These are phyloP conservation scores for Kalanchoe fedtschenkoi DNA, from an alignment of 164 flowering plant species.

Conservation along the genomic window DNA sequence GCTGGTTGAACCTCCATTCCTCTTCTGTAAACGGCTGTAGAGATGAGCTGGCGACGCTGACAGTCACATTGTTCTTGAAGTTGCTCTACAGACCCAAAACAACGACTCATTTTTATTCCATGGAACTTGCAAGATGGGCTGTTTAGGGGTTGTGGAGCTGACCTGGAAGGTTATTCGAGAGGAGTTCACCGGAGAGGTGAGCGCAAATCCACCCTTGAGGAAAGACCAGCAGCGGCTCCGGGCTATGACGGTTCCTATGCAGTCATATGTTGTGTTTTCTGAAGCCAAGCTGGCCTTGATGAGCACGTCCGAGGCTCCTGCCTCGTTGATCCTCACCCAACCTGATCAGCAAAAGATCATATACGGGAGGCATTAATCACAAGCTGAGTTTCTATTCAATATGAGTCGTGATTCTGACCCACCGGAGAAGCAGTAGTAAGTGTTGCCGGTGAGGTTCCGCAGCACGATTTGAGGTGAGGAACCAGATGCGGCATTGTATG, in stretches of 20 bases:
- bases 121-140: no score
- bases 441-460: constrained; percentile 43
- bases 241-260: constrained; percentile 59
- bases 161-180: constrained; percentile 49
- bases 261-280: constrained; percentile 19
- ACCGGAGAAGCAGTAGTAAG: constrained; percentile 74
- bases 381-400: not conserved
- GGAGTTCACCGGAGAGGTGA: constrained; percentile 28
- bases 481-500: constrained; percentile 7
- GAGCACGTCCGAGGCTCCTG: constrained; percentile 25
- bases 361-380: not conserved
- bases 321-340: constrained; percentile 55
- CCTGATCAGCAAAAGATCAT: constrained; percentile 28
- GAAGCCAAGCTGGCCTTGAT: constrained; percentile 46
- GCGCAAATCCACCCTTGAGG: constrained; percentile 81
- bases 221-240: constrained; percentile 82
- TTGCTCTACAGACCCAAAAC: constrained; percentile 24
- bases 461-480: constrained; percentile 35
- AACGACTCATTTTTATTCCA: not conserved
- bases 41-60: constrained; percentile 48
- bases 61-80: constrained; percentile 17
- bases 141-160: no score
- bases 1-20: constrained; percentile 72
- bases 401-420: constrained; percentile 1
- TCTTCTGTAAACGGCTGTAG: constrained; percentile 73